These are phyloP conservation scores for Tolypocladium ophioglossoides DNA, from an alignment of 2,329 filamentous ascomycete species.

Conservation along the genomic window DNA sequence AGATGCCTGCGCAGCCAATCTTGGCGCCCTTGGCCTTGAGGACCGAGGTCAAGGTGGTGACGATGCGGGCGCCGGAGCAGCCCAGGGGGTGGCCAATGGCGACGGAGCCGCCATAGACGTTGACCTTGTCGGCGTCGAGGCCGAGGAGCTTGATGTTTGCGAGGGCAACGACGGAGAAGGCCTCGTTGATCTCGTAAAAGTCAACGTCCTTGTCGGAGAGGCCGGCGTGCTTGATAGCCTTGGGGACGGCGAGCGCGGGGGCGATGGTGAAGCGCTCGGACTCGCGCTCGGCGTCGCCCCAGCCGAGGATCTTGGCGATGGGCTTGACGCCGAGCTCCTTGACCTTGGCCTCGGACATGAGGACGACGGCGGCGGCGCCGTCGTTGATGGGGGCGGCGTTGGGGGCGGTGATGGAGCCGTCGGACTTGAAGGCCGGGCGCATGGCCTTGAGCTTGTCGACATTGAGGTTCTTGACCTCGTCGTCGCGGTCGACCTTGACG, in stretches of 20 bases:
- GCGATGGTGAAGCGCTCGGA: conserved; percentile 95
- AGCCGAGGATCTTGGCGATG: conserved; percentile 91
- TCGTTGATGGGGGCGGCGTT: conserved; percentile 97
- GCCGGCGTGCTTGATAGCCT: conserved; percentile 91
- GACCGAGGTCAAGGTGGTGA: conserved; percentile 81
- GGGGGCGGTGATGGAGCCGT: conserved; percentile 87
- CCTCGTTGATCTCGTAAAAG: conserved; percentile 98
- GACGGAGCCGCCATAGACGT: conserved; percentile 89
- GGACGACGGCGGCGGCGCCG: conserved; percentile 81
- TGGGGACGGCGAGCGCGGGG: conserved; percentile 87
- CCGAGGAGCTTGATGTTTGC: conserved; percentile 90
- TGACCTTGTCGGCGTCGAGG: conserved; percentile 76
- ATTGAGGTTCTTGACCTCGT: conserved; percentile 94
- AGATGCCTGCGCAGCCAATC: conserved; percentile 90
- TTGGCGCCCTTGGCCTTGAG: conserved; percentile 85
- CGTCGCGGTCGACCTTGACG: conserved; percentile 71
- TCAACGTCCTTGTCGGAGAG: conserved; percentile 70
- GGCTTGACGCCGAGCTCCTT: conserved; percentile 87
- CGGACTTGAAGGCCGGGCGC: conserved; percentile 71
- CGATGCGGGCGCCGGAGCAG: conserved; percentile 85
- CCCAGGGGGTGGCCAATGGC: conserved; percentile 93
- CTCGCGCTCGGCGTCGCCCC: conserved; percentile 86
- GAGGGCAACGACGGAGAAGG: conserved; percentile 91
- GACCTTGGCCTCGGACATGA: conserved; percentile 88
- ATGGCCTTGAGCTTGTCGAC: conserved; percentile 74